These are phyloP conservation scores for Gigaspora rosea DNA, from an alignment of 192 early-diverging fungal genomes.

Conservation along the genomic window DNA sequence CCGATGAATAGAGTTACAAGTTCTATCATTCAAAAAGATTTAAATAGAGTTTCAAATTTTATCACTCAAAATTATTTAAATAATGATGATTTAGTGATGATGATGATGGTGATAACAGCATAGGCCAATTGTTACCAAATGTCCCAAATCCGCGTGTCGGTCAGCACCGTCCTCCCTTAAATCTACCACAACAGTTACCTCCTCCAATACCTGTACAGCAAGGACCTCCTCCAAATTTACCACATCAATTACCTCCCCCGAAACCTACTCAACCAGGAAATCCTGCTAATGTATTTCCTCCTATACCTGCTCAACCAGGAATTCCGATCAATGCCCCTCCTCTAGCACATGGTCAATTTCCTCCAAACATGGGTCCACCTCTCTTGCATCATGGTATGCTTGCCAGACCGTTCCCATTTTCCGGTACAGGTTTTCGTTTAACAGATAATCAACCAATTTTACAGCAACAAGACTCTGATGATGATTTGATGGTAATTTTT, in stretches of 20 bases:
- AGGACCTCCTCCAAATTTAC: not conserved
- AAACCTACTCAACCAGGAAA: no score
- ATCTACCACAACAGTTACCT: not conserved
- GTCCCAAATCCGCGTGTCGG: no score
- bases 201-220: not conserved
- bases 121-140: no score
- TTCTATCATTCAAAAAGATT: no score
- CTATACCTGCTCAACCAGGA: not conserved
- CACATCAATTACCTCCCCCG: no score
- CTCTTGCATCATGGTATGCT: not conserved
- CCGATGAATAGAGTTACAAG: not conserved
- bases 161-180: not conserved
- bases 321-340: not conserved
- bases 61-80: no score
- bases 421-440: not conserved
- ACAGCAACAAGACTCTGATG: not conserved
- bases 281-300: no score
- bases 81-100: no score
- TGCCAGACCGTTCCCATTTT: slow-evolving; percentile 2
- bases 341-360: not conserved
- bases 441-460: not conserved
- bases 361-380: not conserved
- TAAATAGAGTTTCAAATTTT: no score
- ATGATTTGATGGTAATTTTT: not conserved
- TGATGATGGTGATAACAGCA: no score